Base-by-base conservation (phyloP, 176 grass and related monocot species). In the Zoysia pacifica region DNA sequence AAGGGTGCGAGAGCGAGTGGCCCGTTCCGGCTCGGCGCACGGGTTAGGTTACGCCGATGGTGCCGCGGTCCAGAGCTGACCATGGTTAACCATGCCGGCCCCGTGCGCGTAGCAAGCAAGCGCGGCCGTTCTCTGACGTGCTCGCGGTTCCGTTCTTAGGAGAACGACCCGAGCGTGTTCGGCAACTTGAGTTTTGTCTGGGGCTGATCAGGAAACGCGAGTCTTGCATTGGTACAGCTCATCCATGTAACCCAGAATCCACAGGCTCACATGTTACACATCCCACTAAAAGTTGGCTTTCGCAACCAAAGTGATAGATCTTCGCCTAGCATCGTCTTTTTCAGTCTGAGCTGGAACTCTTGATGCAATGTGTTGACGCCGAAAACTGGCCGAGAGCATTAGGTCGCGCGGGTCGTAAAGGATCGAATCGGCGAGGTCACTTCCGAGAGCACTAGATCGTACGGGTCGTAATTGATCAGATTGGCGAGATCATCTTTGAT, bases 1-100 rank as follows among this genome's bases (percentile, higher is more conserved):
- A 90, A 84, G 75, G 67, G 66, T 35, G 65, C 45, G 43, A 28
- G 42, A 42, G 42, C 2, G 16, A n/a, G 69, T 7, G 42, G 61
- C 45, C 16, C 28, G 28, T 13, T 74, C 19, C 4, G 44, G 18
- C 48, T 65, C 2, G 52, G 18, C 42, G 37, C 14, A 43, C 1
- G 59, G 82, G 78, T 85, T 81, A 39, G 82, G 78, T 64, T 10
- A 16, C 69, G 68, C 16, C 67, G 51, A 9, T 37, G 80, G 70
- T 70, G 76, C 51, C 55, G 58, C 51, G 83, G 79, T 90, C 65
- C 84, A 58, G 71, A n/a, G 37, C 43, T 67, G 48, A 90, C 89
- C 89, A 50, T 61, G 88, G 88, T 90, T 90, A 90, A 41, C 62
- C 82, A 9, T 65, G 72, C 53, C 6, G 14, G 35, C 46, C 6